A percentile compares a stretch with the other conserved stretches of the same genome.
Conservation (phyloP, 306 rosid genomes). For the Cicer bijugum region DNA sequence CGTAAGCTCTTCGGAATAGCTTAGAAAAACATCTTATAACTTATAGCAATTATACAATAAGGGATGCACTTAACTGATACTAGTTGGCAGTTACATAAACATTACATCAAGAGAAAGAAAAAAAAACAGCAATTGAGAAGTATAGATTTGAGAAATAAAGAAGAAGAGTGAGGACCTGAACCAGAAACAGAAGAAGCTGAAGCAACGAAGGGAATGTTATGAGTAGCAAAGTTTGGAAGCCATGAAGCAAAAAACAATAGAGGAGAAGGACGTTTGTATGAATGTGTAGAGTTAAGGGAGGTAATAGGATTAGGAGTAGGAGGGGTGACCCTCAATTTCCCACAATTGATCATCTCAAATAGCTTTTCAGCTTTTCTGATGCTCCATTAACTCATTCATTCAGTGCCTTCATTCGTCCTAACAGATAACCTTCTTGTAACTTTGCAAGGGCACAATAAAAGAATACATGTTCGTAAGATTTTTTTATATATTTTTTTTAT, state of each 20-base stretch:
- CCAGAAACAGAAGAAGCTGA: slow-evolving; percentile 59
- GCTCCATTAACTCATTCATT: background rate
- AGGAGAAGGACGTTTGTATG: background rate
- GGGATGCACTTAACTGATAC: no score
- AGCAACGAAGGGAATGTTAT: slow-evolving; percentile 37
- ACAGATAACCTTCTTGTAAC: no score
- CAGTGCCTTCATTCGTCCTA: no score
- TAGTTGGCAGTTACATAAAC: no score
- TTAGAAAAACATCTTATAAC: no score
- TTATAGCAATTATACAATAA: no score
- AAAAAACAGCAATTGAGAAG: background rate
- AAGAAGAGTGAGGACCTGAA: slow-evolving; percentile 53
- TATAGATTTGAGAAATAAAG: background rate
- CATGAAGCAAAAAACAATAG: background rate
- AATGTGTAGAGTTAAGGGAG: background rate
- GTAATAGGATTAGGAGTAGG: background rate
- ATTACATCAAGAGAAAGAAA: no score
- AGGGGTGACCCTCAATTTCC: background rate
- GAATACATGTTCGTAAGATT: no score
- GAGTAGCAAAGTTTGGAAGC: slow-evolving; percentile 31
- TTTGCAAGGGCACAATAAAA: no score
- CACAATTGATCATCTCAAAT: background rate
- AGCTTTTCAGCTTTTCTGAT: background rate
- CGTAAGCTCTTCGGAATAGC: no score
- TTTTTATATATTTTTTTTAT: no score